Evolutionary conservation across 225 moss, liverwort and hornwort species (phyloP).

Genomic region (Thuidium tamariscinum): DNA sequence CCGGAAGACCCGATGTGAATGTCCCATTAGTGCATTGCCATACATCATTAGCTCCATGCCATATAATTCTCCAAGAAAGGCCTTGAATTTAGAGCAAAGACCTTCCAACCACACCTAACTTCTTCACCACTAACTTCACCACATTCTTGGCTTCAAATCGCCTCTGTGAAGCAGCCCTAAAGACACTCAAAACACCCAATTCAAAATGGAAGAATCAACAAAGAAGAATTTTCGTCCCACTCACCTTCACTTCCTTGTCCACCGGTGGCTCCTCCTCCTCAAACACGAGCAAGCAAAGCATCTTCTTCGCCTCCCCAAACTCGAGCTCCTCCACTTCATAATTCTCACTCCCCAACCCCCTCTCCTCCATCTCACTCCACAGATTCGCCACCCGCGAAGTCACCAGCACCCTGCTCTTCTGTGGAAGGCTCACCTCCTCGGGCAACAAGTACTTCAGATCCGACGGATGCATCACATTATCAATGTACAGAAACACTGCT

Average conservation of each 20-base stretch:
- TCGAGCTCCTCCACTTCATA: slow-evolving; percentile 50
- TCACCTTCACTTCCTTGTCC: background rate
- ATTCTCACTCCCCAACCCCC: slow-evolving; percentile 6
- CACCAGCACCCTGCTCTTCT: slow-evolving; percentile 43
- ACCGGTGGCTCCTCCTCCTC: slow-evolving; percentile 9
- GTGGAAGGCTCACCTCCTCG: slow-evolving; percentile 33
- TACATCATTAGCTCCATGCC: no score
- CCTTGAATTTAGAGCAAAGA: background rate
- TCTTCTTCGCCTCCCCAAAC: slow-evolving; percentile 29
- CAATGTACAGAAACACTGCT: slow-evolving; percentile 45
- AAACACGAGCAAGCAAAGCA: slow-evolving; percentile 48
- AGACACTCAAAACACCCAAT: background rate
- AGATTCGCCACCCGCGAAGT: slow-evolving; percentile 47
- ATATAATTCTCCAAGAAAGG: background rate
- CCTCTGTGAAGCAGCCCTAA: background rate
- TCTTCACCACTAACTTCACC: background rate
- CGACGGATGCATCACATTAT: slow-evolving; percentile 33
- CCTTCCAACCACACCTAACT: background rate
- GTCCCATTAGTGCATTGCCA: background rate
- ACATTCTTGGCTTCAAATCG: background rate
- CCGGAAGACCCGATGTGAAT: background rate
- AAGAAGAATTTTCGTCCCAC: background rate
- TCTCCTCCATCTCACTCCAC: slow-evolving; percentile 28
- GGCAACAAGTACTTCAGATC: slow-evolving; percentile 40
- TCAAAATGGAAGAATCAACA: background rate